Evolutionary conservation across 2,329 filamentous ascomycete species (phyloP).

Genomic region (Aspergillus tanneri): DNA sequence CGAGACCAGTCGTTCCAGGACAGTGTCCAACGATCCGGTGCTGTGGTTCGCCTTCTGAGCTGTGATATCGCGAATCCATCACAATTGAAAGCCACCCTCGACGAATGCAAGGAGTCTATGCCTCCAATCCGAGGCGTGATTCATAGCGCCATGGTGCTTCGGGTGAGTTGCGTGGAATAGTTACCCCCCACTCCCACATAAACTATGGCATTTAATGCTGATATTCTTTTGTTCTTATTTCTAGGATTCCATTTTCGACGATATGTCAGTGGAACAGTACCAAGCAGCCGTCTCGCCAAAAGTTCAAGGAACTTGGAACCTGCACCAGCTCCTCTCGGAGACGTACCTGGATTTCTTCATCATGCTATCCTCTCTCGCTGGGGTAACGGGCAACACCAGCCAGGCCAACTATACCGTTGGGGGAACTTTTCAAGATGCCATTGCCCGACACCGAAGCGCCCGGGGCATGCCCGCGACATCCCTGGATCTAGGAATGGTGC

Average conservation of each 20-base stretch:
- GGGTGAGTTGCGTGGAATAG: no score
- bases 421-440: constrained; percentile 40
- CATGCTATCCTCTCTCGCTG: constrained; percentile 43
- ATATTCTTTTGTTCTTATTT: not conserved
- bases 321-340: constrained; percentile 29
- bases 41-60: not conserved
- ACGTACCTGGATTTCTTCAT: constrained; percentile 45
- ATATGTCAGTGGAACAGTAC: constrained; percentile 45
- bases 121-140: constrained; percentile 34
- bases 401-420: constrained; percentile 48
- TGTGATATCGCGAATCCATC: not conserved
- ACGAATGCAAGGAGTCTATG: not conserved
- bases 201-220: not conserved
- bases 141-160: constrained; percentile 31
- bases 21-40: not conserved
- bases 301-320: constrained; percentile 38
- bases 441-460: constrained; percentile 26
- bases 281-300: constrained; percentile 41
- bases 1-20: not conserved
- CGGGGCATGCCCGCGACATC: constrained; percentile 20
- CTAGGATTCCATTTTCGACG: constrained; percentile 32
- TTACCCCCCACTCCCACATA: no score
- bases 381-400: constrained; percentile 47
- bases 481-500: constrained; percentile 34
- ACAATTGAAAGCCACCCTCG: not conserved